Evolutionary conservation across 2,329 filamentous ascomycete species (phyloP), one percentile per base, ranked within the genome.

Genomic region (Sarocladium brachiariae): DNA sequence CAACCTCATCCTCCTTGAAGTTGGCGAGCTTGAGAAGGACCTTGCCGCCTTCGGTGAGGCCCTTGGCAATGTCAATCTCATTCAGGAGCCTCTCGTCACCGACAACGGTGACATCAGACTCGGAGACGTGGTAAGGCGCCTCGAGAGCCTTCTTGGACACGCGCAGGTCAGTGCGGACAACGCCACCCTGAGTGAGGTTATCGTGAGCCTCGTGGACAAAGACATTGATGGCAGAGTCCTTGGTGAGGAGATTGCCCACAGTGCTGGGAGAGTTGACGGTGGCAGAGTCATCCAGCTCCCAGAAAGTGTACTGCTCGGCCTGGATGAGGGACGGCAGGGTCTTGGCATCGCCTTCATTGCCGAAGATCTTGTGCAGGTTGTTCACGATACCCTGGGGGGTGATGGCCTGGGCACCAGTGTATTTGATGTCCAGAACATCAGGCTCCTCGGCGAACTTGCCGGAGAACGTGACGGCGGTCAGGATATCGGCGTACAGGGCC

Each of bases 231-330:
- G 72, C 87, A 67, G 71, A 87, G 66, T 79, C 90, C 75, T 85
- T 83, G 76, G 84, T 92, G 75, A 75, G 80, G 11, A 82, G 63
- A 52, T 69, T 73, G 55, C 77, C 76, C 24, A 84, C 63, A 33
- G 73, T 78, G 19, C 78, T 70, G 10, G 89, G 84, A 1, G 89
- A 83, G 53, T 74, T 74, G 49, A 77, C 75, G 49, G 85, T 78
- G 1, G 74, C 69, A 24, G 90, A 90, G 65, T 83, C 79, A 62
- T 96, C 92, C 35, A 87, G 65, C 58, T 96, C 88, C 90, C 91
- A 97, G 78, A 99, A 96, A 11, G 84, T 85, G 72, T 93, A 97
- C 68, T 97, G 87, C 66, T 88, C 79, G 18, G 84, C 81, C 57
- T 81, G 73, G 50, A 83, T 67, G 43, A 75, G 65, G n/a, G 55